These are phyloP conservation scores for Maudiozyma pseudohumilis DNA, from an alignment of 805 yeast species.

Conservation along the genomic window DNA sequence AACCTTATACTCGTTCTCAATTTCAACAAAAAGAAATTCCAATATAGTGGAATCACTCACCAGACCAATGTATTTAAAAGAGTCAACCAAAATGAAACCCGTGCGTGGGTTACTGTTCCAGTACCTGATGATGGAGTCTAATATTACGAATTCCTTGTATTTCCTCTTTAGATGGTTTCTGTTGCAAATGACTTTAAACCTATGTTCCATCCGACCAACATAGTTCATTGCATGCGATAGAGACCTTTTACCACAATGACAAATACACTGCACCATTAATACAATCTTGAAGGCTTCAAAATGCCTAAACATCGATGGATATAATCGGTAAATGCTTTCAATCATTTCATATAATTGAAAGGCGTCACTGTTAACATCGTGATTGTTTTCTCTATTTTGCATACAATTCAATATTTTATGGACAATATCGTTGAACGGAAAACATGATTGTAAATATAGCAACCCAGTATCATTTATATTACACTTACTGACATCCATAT, in stretches of 20 bases:
- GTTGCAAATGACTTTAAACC: conserved; percentile 22
- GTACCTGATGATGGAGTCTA: conserved; percentile 43
- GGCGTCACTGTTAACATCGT: conserved; percentile 10
- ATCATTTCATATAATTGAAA: conserved; percentile 18
- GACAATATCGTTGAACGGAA: conserved; percentile 27
- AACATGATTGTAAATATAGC: conserved; percentile 27
- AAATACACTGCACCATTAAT: conserved; percentile 56
- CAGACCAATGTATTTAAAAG: conserved; percentile 35
- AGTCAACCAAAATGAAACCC: conserved; percentile 45
- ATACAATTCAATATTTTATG: conserved; percentile 27
- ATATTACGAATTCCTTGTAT: conserved; percentile 33
- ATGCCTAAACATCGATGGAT: conserved; percentile 23
- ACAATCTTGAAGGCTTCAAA: conserved; percentile 41
- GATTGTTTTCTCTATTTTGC: conserved; percentile 17
- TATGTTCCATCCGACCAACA: conserved; percentile 30
- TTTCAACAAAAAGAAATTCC: conserved; percentile 31
- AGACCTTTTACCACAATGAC: conserved; percentile 78
- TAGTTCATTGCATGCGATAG: conserved; percentile 59
- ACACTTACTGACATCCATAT: conserved; percentile 14
- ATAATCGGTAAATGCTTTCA: conserved; percentile 15
- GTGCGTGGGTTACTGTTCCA: conserved; percentile 55
- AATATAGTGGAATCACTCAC: conserved; percentile 32
- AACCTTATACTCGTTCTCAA: conserved; percentile 19
- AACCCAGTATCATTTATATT: conserved; percentile 23
- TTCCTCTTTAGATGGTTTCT: conserved; percentile 1